Evolutionary conservation across 2,329 filamentous ascomycete genomes (phyloP).

Genomic region (Penicillium expansum): DNA sequence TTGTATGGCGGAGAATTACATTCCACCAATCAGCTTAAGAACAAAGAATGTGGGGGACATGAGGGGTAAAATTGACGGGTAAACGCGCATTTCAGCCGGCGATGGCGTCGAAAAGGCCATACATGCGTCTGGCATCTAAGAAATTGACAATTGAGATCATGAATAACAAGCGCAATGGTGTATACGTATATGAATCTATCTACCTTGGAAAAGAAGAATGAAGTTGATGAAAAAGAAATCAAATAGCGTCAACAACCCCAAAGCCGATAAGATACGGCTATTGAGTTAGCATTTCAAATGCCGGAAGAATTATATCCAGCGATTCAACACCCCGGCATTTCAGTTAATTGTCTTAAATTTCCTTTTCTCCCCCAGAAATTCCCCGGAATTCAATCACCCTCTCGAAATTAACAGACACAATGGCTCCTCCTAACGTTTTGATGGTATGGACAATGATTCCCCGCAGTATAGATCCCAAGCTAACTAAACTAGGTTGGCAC

Average conservation of each 20-base stretch:
- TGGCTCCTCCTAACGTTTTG: slow-evolving; percentile 64
- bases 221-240: slow-evolving; percentile 2
- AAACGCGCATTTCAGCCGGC: background rate
- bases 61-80: slow-evolving; percentile 9
- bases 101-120: background rate
- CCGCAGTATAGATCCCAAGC: background rate
- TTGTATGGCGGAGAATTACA: slow-evolving; percentile 20
- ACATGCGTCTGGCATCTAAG: background rate
- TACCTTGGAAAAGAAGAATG: background rate
- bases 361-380: background rate
- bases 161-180: background rate
- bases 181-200: too few species aligned
- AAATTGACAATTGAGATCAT: background rate
- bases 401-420: slow-evolving; percentile 27
- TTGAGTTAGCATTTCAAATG: slow-evolving; percentile 26
- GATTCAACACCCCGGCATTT: slow-evolving; percentile 8
- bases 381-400: background rate
- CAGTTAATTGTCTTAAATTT: slow-evolving; percentile 9
- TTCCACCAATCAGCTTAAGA: slow-evolving; percentile 20
- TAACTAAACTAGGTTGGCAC: slow-evolving; percentile 66
- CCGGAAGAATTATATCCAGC: slow-evolving; percentile 28
- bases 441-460: slow-evolving; percentile 53
- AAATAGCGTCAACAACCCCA: background rate
- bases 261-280: slow-evolving; percentile 28
- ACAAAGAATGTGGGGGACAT: slow-evolving; percentile 18